Evolutionary conservation across 2,329 filamentous ascomycete species (phyloP).

Genomic region (Aschersonia sp.): DNA sequence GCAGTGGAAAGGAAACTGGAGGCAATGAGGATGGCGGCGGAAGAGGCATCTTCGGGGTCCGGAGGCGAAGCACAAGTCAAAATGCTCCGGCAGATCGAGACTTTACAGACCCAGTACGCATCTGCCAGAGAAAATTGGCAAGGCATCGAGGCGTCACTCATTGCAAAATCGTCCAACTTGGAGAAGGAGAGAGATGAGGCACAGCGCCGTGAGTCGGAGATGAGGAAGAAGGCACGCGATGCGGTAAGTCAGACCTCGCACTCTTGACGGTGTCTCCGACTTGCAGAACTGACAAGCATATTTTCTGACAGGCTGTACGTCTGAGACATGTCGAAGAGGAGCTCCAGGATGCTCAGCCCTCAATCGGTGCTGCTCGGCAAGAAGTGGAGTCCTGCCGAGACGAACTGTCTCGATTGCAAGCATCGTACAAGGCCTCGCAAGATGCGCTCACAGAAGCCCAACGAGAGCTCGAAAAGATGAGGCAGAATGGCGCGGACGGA

Average conservation of each 20-base stretch:
- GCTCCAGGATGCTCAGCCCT: constrained; percentile 53
- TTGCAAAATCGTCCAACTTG: constrained; percentile 59
- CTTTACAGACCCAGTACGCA: constrained; percentile 85
- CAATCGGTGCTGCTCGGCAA: constrained; percentile 47
- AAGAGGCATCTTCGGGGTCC: constrained; percentile 75
- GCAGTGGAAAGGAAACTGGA: constrained; percentile 83
- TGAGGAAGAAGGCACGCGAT: constrained; percentile 81
- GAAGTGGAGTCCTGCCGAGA: constrained; percentile 46
- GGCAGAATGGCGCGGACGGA: constrained; percentile 15
- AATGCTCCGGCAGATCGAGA: constrained; percentile 85
- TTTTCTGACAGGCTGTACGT: constrained; percentile 37
- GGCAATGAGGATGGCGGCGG: constrained; percentile 66
- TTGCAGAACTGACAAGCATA: neutral
- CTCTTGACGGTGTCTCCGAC: too few relatives aligned
- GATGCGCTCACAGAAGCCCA: constrained; percentile 42
- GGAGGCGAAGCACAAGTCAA: constrained; percentile 79
- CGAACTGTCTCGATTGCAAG: constrained; percentile 46
- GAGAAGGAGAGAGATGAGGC: constrained; percentile 90
- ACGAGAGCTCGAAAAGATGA: constrained; percentile 34
- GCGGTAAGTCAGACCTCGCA: constrained; percentile 37
- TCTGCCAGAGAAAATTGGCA: constrained; percentile 97
- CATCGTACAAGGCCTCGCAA: constrained; percentile 51
- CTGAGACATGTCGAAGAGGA: constrained; percentile 65
- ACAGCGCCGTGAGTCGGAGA: constrained; percentile 66
- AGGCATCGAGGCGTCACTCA: constrained; percentile 76